These are phyloP conservation scores for Obba rivulosa DNA, from an alignment of 768 basidiomycete species.

Conservation along the genomic window DNA sequence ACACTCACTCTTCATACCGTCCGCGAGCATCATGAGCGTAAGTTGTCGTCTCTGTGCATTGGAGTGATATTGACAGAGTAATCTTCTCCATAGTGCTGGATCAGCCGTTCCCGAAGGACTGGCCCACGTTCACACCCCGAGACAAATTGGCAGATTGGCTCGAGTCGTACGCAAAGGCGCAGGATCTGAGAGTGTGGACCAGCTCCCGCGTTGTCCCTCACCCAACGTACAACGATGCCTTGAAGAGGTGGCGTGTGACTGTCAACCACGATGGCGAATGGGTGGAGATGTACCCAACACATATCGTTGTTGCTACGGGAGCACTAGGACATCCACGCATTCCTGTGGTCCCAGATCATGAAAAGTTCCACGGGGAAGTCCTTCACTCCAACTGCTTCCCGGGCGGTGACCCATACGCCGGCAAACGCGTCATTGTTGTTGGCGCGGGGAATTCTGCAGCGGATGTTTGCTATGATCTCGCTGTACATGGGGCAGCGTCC, in stretches of 20 bases:
- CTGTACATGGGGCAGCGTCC: constrained; percentile 22
- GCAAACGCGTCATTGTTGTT: constrained; percentile 34
- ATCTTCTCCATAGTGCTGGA: constrained; percentile 31
- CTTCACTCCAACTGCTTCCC: constrained; percentile 29
- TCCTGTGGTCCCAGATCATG: constrained; percentile 22
- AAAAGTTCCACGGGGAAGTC: constrained; percentile 26
- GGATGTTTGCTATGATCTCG: constrained; percentile 35
- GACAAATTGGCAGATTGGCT: constrained; percentile 40
- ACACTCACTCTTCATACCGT: constrained; percentile 41
- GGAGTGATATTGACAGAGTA: neutral
- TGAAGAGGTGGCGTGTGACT: constrained; percentile 18
- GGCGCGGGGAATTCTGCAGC: constrained; percentile 27
- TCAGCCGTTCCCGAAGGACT: constrained; percentile 28
- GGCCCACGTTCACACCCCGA: constrained; percentile 34
- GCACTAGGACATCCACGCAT: constrained; percentile 29
- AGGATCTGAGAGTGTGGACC: constrained; percentile 41
- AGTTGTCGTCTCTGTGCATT: constrained; percentile 36
- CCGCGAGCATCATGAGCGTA: too few relatives aligned
- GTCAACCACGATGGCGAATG: constrained; percentile 21
- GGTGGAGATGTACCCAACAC: constrained; percentile 29
- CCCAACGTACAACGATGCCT: constrained; percentile 34
- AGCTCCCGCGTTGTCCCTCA: constrained; percentile 20
- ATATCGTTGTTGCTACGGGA: constrained; percentile 30
- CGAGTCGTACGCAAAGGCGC: constrained; percentile 33
- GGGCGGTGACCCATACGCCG: constrained; percentile 23